Base-by-base conservation (phyloP, 495 filamentous ascomycete species). In the Podospora fimiseda region DNA sequence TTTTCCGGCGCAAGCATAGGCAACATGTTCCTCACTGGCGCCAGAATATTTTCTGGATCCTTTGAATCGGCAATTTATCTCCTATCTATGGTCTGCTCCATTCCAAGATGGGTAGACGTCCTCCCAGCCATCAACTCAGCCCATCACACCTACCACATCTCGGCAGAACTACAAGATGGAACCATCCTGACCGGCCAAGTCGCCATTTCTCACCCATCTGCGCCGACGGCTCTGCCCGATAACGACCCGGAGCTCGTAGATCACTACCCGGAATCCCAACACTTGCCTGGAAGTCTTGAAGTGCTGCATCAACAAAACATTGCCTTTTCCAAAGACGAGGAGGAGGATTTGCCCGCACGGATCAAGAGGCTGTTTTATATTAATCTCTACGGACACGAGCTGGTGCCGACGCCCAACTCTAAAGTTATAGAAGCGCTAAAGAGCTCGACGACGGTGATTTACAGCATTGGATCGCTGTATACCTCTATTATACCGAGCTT, bases 361-460 rank as follows among this genome's bases (percentile, higher is more conserved):
- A 95, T 97, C 57, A 71, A 80, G 58, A 77, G 92, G 6, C 78
- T 97, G 56, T 96, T 88, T 89, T 97, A 96, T 71, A 96, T 97
- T 70, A 96, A 95, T 67, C 90, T 90, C 1, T 97, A 96, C 70
- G 92, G 92, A 21, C 79, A 81, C 60, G 90, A 96, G 68, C 96
- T 97, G 64, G 78, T 83, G 20, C 87, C 88, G 0, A 70, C 80
- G 0, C 85, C 88, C 1, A 96, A 95, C 61, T 85, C 88, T 0
- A 83, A 87, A 20, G 89, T 92, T 0, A 57, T 95, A 2, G 74
- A 78, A 8, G 81, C 86, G 21, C 62, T 96, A 0, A 64, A 72
- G 13, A 65, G 67, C 24, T 79, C 87, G 0, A 74, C 80, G 27
- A 81, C 81, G 9, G 76, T 96, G 15, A 79, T 96, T 51, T 96